Evolutionary conservation across 208 protist genomes (phyloP).

Genomic region (Acanthamoeba royreba): DNA sequence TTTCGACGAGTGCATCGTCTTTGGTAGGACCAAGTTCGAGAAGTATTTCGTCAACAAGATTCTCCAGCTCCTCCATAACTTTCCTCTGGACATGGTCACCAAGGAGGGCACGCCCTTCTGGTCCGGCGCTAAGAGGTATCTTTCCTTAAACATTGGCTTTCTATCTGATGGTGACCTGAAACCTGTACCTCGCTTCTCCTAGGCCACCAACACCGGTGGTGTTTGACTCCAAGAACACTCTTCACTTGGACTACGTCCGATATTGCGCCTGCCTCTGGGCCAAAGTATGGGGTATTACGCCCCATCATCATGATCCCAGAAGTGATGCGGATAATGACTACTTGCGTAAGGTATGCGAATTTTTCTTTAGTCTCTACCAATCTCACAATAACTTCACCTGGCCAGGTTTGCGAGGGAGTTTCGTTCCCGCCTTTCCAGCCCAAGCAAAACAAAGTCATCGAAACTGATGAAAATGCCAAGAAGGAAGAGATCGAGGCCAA

Average conservation of each 20-base stretch:
- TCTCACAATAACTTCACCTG: background rate
- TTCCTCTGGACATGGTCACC: constrained; percentile 91
- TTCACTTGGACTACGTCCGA: constrained; percentile 80
- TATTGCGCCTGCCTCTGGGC: constrained; percentile 83
- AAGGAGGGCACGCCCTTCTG: constrained; percentile 24
- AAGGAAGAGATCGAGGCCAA: constrained; percentile 19
- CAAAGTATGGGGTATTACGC: background rate
- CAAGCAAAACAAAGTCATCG: constrained; percentile 64
- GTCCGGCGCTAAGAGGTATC: constrained; percentile 3
- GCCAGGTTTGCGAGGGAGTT: background rate
- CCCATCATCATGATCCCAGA: background rate
- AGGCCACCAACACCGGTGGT: constrained; percentile 74
- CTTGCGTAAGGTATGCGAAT: background rate
- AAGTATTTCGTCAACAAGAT: constrained; percentile 93
- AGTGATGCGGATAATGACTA: background rate
- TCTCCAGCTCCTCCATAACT: constrained; percentile 92
- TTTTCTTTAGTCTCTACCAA: background rate
- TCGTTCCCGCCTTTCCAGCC: constrained; percentile 43
- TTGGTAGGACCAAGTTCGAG: constrained; percentile 91
- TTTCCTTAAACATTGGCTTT: background rate
- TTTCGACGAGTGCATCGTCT: constrained; percentile 93
- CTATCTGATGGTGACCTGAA: background rate
- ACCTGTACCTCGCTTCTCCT: too few relatives aligned
- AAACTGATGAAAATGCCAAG: constrained; percentile 81
- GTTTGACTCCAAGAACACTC: constrained; percentile 79